Conservation (phyloP, 2,329 filamentous ascomycete genomes). For the Ambrosiella xylebori region DNA sequence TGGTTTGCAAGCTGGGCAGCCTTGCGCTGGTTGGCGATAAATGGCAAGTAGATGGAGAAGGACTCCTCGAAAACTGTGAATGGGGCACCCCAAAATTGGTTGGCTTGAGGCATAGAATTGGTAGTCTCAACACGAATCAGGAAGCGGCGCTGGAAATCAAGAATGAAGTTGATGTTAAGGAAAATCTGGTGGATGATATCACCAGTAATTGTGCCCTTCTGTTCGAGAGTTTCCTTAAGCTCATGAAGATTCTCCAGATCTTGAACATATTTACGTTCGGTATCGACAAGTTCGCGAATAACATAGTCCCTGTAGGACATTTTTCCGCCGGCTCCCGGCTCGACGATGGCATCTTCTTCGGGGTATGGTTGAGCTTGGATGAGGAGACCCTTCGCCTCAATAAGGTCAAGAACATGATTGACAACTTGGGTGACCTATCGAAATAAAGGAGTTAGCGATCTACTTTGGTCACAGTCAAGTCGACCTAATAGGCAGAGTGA, state of each 20-base stretch:
- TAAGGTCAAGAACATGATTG: slow-evolving; percentile 76
- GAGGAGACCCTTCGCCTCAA: slow-evolving; percentile 62
- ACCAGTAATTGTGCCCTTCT: slow-evolving; percentile 72
- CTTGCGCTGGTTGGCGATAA: slow-evolving; percentile 90
- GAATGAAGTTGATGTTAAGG: slow-evolving; percentile 81
- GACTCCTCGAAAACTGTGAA: slow-evolving; percentile 72
- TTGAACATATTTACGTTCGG: slow-evolving; percentile 93
- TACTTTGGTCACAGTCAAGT: background rate
- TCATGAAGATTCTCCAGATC: slow-evolving; percentile 88
- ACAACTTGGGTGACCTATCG: slow-evolving; percentile 65
- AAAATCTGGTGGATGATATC: slow-evolving; percentile 91
- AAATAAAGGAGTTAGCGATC: slow-evolving; percentile 3
- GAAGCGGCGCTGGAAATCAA: slow-evolving; percentile 91
- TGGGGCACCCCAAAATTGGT: slow-evolving; percentile 88
- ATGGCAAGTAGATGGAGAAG: slow-evolving; percentile 88
- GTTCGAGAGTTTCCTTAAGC: slow-evolving; percentile 76
- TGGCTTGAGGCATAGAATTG: slow-evolving; percentile 58
- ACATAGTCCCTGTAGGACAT: slow-evolving; percentile 71
- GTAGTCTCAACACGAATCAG: slow-evolving; percentile 92
- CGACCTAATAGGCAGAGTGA: background rate
- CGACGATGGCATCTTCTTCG: slow-evolving; percentile 30
- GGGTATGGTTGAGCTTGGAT: slow-evolving; percentile 40
- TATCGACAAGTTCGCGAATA: slow-evolving; percentile 79
- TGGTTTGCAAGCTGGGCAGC: slow-evolving; percentile 70
- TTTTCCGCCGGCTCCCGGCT: slow-evolving; percentile 38